Conservation (phyloP, 352 stramenopile genomes). For the Phytopythium chamaehyphon region DNA sequence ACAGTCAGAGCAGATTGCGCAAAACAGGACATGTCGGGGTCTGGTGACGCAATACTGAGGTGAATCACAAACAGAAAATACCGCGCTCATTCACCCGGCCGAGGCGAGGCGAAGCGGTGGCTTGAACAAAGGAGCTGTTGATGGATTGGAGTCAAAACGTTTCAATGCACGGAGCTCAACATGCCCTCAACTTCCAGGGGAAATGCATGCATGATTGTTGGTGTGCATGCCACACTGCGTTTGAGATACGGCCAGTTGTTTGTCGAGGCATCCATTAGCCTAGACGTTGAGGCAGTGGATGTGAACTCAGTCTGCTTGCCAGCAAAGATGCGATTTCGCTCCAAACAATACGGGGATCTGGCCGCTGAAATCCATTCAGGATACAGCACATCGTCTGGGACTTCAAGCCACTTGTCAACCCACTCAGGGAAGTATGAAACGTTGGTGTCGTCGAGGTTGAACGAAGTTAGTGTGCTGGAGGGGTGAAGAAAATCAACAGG, state of each 20-base stretch:
- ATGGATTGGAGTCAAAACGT: too few species aligned
- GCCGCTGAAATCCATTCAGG: neutral
- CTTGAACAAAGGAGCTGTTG: too few species aligned
- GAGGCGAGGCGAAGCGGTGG: too few species aligned
- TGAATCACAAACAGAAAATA: too few species aligned
- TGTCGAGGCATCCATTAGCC: neutral
- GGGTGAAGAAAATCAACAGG: neutral
- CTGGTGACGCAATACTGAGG: constrained; percentile 1
- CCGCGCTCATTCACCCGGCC: too few species aligned
- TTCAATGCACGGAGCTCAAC: too few species aligned
- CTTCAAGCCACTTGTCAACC: neutral
- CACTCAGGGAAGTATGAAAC: neutral
- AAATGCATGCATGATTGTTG: neutral
- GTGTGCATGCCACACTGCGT: neutral
- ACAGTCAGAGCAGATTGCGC: too few species aligned
- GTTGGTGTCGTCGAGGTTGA: neutral
- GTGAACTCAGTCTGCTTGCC: neutral
- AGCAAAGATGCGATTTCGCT: neutral
- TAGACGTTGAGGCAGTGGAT: neutral
- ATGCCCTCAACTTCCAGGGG: too few species aligned
- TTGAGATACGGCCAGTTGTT: neutral
- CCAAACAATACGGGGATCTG: neutral
- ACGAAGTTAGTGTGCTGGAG: neutral
- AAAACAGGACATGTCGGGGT: neutral
- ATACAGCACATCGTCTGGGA: neutral